Evolutionary conservation across 768 basidiomycete genomes (phyloP).

Genomic region (Symmetrospora coprosmae): DNA sequence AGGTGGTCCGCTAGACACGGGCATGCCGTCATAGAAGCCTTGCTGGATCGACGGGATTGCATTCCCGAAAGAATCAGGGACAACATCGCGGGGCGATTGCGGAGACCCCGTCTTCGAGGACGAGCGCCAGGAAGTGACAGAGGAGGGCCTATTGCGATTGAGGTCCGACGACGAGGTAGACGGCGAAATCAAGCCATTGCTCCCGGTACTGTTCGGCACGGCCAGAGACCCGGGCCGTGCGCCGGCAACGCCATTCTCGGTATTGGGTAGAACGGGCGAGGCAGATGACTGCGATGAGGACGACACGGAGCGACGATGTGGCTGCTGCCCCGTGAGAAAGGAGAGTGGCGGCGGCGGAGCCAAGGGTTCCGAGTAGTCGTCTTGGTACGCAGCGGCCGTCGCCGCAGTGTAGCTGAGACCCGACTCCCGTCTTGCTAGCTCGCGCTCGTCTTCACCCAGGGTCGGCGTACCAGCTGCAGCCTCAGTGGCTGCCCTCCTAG

Average conservation of each 20-base stretch:
- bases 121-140: constrained; percentile 16
- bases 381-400: constrained; percentile 26
- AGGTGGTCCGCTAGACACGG: not conserved
- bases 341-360: constrained; percentile 83
- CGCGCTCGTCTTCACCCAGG: not conserved
- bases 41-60: not conserved
- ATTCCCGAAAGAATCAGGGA: not conserved
- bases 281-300: constrained; percentile 26
- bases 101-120: not conserved
- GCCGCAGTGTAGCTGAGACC: constrained; percentile 4
- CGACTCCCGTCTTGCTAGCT: not conserved
- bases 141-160: constrained; percentile 7
- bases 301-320: constrained; percentile 24
- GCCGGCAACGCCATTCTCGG: not conserved
- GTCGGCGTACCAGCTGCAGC: not conserved
- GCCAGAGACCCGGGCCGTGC: constrained; percentile 1
- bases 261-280: not conserved
- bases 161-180: constrained; percentile 18
- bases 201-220: constrained; percentile 9
- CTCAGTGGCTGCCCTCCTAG: not conserved
- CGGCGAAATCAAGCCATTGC: constrained; percentile 18
- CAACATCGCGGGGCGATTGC: not conserved
- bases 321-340: constrained; percentile 50
- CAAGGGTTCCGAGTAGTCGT: constrained; percentile 35
- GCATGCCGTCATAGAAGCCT: not conserved